These are phyloP conservation scores for Lecanosticta acicola DNA, from an alignment of 2,329 filamentous ascomycete species.

Conservation along the genomic window DNA sequence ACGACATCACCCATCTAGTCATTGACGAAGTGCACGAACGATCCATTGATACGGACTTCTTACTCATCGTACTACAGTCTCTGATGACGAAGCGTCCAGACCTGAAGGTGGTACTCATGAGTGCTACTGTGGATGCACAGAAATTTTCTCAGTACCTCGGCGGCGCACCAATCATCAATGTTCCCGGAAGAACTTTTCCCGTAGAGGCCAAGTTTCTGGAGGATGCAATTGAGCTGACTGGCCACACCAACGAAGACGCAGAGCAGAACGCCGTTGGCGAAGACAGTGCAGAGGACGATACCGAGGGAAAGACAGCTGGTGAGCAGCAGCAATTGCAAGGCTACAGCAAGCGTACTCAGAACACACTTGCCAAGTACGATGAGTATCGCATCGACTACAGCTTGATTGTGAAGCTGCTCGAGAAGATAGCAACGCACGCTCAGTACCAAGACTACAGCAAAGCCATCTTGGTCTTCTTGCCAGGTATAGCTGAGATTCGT, in stretches of 20 bases:
- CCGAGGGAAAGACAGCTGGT: slow-evolving; percentile 42
- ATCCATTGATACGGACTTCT: slow-evolving; percentile 92
- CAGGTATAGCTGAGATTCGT: slow-evolving; percentile 73
- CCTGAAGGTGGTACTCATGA: slow-evolving; percentile 93
- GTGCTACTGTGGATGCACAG: slow-evolving; percentile 88
- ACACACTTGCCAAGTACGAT: slow-evolving; percentile 70
- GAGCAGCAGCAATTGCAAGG: slow-evolving; percentile 59
- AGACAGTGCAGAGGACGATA: slow-evolving; percentile 39
- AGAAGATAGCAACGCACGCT: slow-evolving; percentile 65
- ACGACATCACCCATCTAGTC: slow-evolving; percentile 86
- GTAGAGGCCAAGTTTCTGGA: slow-evolving; percentile 84
- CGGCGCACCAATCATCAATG: slow-evolving; percentile 77
- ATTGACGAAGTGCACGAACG: slow-evolving; percentile 98
- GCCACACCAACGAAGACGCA: slow-evolving; percentile 62
- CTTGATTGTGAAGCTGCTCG: slow-evolving; percentile 72
- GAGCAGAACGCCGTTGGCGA: slow-evolving; percentile 44
- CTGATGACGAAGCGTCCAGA: slow-evolving; percentile 71
- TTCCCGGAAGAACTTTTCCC: slow-evolving; percentile 89
- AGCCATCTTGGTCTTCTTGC: slow-evolving; percentile 89
- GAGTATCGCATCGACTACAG: slow-evolving; percentile 91
- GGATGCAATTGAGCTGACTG: slow-evolving; percentile 83
- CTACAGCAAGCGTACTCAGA: slow-evolving; percentile 72
- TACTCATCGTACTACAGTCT: slow-evolving; percentile 84
- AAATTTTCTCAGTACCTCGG: slow-evolving; percentile 85
- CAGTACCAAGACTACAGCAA: slow-evolving; percentile 69